Conservation (phyloP, 345 rosid species). For the Hibiscus mutabilis region DNA sequence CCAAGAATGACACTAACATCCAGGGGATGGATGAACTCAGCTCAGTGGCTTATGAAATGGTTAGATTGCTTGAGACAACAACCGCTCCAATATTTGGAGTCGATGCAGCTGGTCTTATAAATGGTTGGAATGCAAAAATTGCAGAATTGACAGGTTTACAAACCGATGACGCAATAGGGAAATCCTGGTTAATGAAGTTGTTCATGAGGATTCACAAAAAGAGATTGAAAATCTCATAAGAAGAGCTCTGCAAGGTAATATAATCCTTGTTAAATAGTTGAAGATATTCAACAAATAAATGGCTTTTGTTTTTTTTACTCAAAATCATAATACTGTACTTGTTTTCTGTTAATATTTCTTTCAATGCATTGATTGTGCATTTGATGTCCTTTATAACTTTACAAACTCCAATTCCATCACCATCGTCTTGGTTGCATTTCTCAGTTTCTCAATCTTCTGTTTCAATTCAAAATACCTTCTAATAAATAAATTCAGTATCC, state of each 20-base stretch:
- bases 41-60: constrained; percentile 82
- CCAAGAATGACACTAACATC: constrained; percentile 22
- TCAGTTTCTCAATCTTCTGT: too few relatives aligned
- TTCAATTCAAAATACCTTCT: too few relatives aligned
- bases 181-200: constrained; percentile 57
- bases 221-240: constrained; percentile 38
- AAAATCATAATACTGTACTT: too few relatives aligned
- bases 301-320: neutral
- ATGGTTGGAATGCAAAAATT: constrained; percentile 82
- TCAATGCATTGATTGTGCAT: too few relatives aligned
- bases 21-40: constrained; percentile 49
- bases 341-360: too few relatives aligned
- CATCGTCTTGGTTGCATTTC: too few relatives aligned
- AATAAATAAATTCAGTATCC: too few relatives aligned
- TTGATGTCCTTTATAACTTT: too few relatives aligned
- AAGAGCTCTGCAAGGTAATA: constrained; percentile 62
- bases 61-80: constrained; percentile 76
- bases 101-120: constrained; percentile 58
- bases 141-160: constrained; percentile 69
- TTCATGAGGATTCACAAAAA: constrained; percentile 49
- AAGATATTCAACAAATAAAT: neutral
- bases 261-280: neutral
- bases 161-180: constrained; percentile 64
- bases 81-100: constrained; percentile 84
- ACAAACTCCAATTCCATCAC: too few relatives aligned